phyloP scores from a whole-genome alignment of 495 filamentous ascomycete species.

The Podospora pseudoanserina region DNA sequence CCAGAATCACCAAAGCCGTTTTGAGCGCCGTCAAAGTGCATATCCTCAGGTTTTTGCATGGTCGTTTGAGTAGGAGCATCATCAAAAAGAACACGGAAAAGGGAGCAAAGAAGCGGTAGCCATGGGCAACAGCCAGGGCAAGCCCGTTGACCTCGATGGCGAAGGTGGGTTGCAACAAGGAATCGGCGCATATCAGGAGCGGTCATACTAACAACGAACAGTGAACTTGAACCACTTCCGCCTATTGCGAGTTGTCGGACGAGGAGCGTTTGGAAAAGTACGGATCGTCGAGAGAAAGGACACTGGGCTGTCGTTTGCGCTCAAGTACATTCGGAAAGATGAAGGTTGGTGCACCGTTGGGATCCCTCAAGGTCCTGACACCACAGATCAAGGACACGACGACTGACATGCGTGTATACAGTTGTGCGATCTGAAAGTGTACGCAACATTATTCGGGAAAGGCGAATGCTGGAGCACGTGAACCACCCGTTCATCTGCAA shows the following conservation, averaged over 20 bases:
- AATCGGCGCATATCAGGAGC: background rate
- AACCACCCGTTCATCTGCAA: conserved; percentile 99
- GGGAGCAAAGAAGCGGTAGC: conserved; percentile 7
- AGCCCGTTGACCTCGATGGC: conserved; percentile 86
- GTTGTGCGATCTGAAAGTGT: conserved; percentile 97
- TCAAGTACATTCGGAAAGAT: conserved; percentile 99
- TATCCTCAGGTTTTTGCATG: background rate
- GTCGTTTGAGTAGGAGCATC: background rate
- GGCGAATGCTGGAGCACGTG: conserved; percentile 94
- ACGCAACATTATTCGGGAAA: conserved; percentile 94
- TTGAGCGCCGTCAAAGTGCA: background rate
- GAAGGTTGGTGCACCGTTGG: conserved; percentile 63
- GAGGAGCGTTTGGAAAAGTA: conserved; percentile 97
- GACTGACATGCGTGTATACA: conserved; percentile 31
- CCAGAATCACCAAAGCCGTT: conserved; percentile 9
- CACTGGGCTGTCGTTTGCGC: conserved; percentile 81
- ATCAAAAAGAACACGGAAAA: background rate
- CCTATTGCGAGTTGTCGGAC: conserved; percentile 89
- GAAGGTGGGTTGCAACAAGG: conserved; percentile 57
- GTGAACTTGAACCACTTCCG: conserved; percentile 98
- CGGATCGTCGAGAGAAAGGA: conserved; percentile 98
- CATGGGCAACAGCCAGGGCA: conserved; percentile 95
- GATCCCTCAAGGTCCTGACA: background rate
- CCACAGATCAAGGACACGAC: background rate
- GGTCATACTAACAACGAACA: conserved; percentile 32